Evolutionary conservation across 192 early-diverging fungal species (phyloP).

Genomic region (Backusella tarrabulga): DNA sequence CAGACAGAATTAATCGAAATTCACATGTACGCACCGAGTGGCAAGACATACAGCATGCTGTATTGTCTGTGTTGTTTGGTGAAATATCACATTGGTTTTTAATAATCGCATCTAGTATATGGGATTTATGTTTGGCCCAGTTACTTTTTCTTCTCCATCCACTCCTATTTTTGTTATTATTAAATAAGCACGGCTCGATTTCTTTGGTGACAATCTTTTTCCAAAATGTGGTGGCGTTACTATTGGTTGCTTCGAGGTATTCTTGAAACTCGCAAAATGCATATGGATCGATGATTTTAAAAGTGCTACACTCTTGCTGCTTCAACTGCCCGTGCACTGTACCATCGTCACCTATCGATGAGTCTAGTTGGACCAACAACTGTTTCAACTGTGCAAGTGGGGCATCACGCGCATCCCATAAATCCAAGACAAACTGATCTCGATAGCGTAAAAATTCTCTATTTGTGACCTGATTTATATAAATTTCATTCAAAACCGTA

Average conservation of each 20-base stretch:
- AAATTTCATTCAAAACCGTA: conserved; percentile 9
- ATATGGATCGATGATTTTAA: background rate
- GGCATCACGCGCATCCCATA: background rate
- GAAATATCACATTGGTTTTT: background rate
- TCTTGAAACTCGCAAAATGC: conserved; percentile 1
- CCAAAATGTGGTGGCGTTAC: background rate
- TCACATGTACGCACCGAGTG: background rate
- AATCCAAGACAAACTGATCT: background rate
- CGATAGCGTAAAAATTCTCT: background rate
- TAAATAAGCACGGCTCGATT: background rate
- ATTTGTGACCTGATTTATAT: background rate
- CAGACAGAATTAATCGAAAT: conserved; percentile 1
- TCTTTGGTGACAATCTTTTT: background rate
- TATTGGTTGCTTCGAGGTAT: background rate
- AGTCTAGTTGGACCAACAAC: background rate
- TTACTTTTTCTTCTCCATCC: background rate
- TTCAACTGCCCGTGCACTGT: background rate
- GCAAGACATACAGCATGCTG: background rate
- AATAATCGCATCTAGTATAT: background rate
- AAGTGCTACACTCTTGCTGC: background rate
- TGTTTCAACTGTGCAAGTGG: background rate
- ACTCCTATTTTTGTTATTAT: background rate
- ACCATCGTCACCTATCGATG: background rate
- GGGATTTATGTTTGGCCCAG: background rate
- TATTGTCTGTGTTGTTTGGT: background rate